Percentiles rank a stretch among this genome's conserved stretches.
Evolutionary conservation across 371 early-diverging fungal genomes (phyloP).

Genomic region (Mortierella sp.): DNA sequence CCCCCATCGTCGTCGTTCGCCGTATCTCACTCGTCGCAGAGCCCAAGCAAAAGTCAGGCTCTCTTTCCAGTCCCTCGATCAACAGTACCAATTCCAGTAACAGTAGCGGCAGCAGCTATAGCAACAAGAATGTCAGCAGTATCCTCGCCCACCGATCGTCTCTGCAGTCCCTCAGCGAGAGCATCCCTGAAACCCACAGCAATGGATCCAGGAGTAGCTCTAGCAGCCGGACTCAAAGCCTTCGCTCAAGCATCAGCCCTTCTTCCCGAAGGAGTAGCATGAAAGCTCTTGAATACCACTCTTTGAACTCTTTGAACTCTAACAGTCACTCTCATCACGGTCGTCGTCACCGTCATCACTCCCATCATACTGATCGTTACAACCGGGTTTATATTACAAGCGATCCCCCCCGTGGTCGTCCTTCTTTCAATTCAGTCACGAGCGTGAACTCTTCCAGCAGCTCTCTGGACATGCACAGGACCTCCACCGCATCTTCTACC

Average conservation of each 20-base stretch:
- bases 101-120: neutral
- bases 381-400: constrained; percentile 1
- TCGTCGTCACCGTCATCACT: neutral
- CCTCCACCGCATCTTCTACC: neutral
- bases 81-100: neutral
- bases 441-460: neutral
- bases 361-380: neutral
- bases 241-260: neutral
- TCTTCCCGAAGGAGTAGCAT: neutral
- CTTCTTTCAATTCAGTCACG: neutral
- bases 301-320: neutral
- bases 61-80: neutral
- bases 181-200: neutral
- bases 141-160: neutral
- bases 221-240: neutral
- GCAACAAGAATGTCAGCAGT: neutral
- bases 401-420: constrained; percentile 17
- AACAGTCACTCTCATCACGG: neutral
- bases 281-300: neutral
- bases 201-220: neutral
- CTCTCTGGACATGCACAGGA: neutral
- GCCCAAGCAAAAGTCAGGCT: constrained; percentile 9
- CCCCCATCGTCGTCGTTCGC: constrained; percentile 18
- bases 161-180: neutral
- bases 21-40: constrained; percentile 27